A percentile compares a stretch with the other conserved stretches of the same genome.
Evolutionary conservation across 441 rosid species (phyloP).

Genomic region (Erodium texanum): DNA sequence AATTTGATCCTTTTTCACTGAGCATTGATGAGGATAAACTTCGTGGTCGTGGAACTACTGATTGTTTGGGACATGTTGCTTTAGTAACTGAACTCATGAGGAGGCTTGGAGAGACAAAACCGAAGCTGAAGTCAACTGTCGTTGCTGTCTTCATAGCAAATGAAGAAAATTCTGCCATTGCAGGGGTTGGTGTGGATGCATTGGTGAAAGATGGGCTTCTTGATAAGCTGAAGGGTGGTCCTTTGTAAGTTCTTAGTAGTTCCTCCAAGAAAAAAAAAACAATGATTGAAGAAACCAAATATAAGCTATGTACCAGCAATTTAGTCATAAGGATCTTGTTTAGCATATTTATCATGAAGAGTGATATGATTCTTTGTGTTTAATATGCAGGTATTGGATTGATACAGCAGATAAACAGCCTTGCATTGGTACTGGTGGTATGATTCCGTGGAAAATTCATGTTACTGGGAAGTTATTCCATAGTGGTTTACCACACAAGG

Average conservation of each 20-base stretch:
- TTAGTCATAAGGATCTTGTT: no score
- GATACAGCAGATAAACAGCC: constrained; percentile 98
- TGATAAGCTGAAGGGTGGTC: constrained; percentile 78
- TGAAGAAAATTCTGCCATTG: constrained; percentile 77
- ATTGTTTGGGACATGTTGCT: constrained; percentile 94
- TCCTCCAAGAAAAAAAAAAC: no score
- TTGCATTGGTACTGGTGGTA: constrained; percentile 95
- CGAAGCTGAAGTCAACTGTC: constrained; percentile 55
- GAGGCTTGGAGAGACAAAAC: constrained; percentile 68
- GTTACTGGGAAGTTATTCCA: constrained; percentile 88
- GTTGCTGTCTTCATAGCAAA: constrained; percentile 86
- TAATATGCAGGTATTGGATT: constrained; percentile 67
- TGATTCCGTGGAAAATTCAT: constrained; percentile 89
- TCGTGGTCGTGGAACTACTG: constrained; percentile 93
- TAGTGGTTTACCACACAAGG: constrained; percentile 95
- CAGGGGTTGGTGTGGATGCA: constrained; percentile 90
- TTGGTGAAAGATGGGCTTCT: constrained; percentile 68
- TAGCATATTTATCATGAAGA: no score
- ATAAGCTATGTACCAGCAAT: no score
- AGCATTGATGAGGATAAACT: constrained; percentile 83
- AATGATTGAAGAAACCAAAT: no score
- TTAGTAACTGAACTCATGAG: constrained; percentile 80
- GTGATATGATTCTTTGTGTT: constrained; percentile 16
- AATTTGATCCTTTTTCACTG: constrained; percentile 81
- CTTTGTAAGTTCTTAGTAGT: constrained; percentile 43